Evolutionary conservation across 352 stramenopile genomes (phyloP), one percentile per base, ranked within the genome.

Genomic region (Globisporangium okanoganense): DNA sequence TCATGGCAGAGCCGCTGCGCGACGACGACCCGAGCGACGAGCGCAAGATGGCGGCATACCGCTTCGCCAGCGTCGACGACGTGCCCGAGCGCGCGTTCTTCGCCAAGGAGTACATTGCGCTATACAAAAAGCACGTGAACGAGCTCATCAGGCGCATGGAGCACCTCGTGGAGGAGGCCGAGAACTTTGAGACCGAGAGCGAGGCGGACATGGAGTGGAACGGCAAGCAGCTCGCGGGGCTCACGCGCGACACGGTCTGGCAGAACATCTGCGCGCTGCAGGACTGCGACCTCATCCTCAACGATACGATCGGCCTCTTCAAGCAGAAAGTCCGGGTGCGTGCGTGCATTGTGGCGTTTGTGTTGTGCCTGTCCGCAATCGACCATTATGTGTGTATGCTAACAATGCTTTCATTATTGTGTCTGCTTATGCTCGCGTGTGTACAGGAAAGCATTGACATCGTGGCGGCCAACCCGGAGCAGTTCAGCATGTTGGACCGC

Each of bases 101-200:
- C 52, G 69, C 78, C 44, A 66, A 66, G 31, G 68, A 84, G 20
- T 87, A 81, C 61, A 67, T 92, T n/a, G 44, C 61, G 54, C 66
- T 77, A 27, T 87, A 90, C 70, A 84, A 82, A 61, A 71, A 60
- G 38, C 79, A 88, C 55, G 65, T 92, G 12, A 71, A 66, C 9
- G 78, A 88, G 65, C 69, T 92, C 5, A 67, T 85, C 47, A 69
- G 67, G 48, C 70, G 69, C 64, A 76, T 90, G 75, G 71, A 84
- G 62, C 69, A 74, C 31, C 62, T 92, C 33, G 45, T 90, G 27
- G 67, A 86, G 8, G 72, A 88, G 24, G 70, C 85, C n/a, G 75
- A 88, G 44, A 75, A 74, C 31, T 56, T 89, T 24, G 76, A 89
- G 58, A 64, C 58, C 25, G 78, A 90, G 61, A 69, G 62, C 47